Conservation (phyloP, 2,329 filamentous ascomycete genomes). For the Exophiala xenobiotica region DNA sequence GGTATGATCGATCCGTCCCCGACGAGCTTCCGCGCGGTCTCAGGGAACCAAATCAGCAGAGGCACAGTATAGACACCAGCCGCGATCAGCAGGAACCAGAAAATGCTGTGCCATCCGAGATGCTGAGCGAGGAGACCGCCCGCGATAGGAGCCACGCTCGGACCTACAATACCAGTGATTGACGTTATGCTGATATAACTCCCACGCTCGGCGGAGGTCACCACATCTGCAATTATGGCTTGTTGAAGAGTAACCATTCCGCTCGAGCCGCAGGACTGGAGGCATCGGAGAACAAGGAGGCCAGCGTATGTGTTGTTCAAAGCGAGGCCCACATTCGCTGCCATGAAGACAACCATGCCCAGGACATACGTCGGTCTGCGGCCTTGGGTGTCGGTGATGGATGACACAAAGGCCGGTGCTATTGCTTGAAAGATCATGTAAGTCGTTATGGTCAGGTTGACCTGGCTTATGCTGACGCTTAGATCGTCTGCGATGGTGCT, state of each 20-base stretch:
- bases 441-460: constrained; percentile 35
- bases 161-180: constrained; percentile 39
- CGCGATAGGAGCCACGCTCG: constrained; percentile 51
- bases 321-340: constrained; percentile 42
- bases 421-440: constrained; percentile 52
- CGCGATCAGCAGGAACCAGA: constrained; percentile 56
- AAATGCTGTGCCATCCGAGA: constrained; percentile 53
- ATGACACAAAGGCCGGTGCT: constrained; percentile 51
- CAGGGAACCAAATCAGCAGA: constrained; percentile 35
- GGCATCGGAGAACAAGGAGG: constrained; percentile 39
- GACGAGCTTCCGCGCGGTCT: constrained; percentile 39
- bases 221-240: constrained; percentile 43
- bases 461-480: constrained; percentile 5
- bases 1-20: constrained; percentile 40
- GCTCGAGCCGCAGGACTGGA: constrained; percentile 45
- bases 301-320: constrained; percentile 39
- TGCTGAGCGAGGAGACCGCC: constrained; percentile 49
- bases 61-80: constrained; percentile 35
- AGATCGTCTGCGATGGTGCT: constrained; percentile 42
- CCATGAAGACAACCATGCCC: constrained; percentile 43
- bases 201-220: constrained; percentile 42
- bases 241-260: constrained; percentile 41
- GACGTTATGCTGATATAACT: constrained; percentile 41
- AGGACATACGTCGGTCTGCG: constrained; percentile 51
- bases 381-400: constrained; percentile 50